Evolutionary conservation across 176 grass and related monocot genomes (phyloP), one percentile per base, ranked within the genome.

Genomic region (Stipa capillata): DNA sequence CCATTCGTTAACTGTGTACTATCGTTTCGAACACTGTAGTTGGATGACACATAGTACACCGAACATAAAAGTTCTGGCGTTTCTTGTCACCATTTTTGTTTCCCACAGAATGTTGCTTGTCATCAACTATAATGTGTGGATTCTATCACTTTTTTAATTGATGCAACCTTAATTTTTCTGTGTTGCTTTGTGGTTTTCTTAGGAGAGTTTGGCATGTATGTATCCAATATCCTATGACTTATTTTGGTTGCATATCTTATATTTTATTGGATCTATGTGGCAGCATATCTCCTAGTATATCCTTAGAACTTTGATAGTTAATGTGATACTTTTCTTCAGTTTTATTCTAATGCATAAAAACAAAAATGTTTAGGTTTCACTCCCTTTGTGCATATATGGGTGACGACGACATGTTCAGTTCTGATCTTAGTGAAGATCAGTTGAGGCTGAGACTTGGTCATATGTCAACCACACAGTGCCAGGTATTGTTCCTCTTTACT

Each of bases 401-500:
- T 45, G 96, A 95, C 82, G 92, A 99, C 84, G 96, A 99, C 71
- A 91, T 99, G 96, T 99, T 99, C 83, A 99, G 96, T 81, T 99
- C 96, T 84, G 96, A 99, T 94, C 96, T 99, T 54, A 99, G 96
- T 61, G 96, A 99, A 85, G 96, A 99, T 78, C 96, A 99, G 63
- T 85, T 99, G 78, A 95, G 90, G 73, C 88, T 87, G 78, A 91
- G 88, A 84, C 87, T 99, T 84, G 96, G 96, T 80, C 96, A 99
- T 87, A 91, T 99, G 90, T 90, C 96, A 84, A 93, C 68, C 55
- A 93, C 96, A 64, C 90, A 89, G 36, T 99, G 92, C 82, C 90
- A 88, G 96, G 96, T 99, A 66, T 73, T 52, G 21, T 86, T 61
- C 33, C 16, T 25, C 8, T 74, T 8, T 49, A 24, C 58, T 73